A percentile compares a stretch with the other conserved stretches of the same genome.
These are phyloP conservation scores for Cryptosporidium sp. DNA, from an alignment of 169 alveolate species.

Conservation along the genomic window DNA sequence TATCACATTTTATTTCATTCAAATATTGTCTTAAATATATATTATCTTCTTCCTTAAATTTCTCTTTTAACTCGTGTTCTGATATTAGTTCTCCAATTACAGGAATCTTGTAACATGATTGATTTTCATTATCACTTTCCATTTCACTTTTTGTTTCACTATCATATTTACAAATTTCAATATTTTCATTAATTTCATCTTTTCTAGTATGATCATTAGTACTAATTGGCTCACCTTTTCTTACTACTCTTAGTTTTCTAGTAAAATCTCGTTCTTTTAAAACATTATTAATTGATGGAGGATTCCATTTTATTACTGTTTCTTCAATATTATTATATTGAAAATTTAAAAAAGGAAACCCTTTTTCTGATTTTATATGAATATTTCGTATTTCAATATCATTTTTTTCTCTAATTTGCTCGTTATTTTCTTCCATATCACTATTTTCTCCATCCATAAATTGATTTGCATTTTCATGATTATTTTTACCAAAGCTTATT, in stretches of 20 bases:
- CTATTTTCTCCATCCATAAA: not conserved
- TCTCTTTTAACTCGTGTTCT: conserved; percentile 12
- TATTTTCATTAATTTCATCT: not conserved
- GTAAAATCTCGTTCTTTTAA: conserved; percentile 16
- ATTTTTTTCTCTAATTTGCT: not conserved
- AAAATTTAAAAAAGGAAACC: conserved; percentile 49
- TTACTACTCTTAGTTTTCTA: conserved; percentile 16
- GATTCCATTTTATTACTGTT: conserved; percentile 38
- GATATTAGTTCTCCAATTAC: conserved; percentile 25
- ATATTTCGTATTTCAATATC: not conserved
- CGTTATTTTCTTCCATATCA: not conserved
- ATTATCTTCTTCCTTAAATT: conserved; percentile 29
- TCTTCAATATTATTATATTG: conserved; percentile 54
- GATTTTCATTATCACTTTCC: not conserved
- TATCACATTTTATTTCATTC: conserved; percentile 32
- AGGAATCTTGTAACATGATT: not conserved
- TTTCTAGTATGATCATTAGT: not conserved
- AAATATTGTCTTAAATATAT: conserved; percentile 10
- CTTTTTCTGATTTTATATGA: conserved; percentile 50
- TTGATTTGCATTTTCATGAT: not conserved
- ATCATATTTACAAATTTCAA: not conserved
- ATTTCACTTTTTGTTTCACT: not conserved
- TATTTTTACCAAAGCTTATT: not conserved
- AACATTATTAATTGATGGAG: conserved; percentile 46
- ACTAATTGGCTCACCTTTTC: not conserved